Evolutionary conservation across 2,329 filamentous ascomycete species (phyloP).

Genomic region (Curvularia spicifera): DNA sequence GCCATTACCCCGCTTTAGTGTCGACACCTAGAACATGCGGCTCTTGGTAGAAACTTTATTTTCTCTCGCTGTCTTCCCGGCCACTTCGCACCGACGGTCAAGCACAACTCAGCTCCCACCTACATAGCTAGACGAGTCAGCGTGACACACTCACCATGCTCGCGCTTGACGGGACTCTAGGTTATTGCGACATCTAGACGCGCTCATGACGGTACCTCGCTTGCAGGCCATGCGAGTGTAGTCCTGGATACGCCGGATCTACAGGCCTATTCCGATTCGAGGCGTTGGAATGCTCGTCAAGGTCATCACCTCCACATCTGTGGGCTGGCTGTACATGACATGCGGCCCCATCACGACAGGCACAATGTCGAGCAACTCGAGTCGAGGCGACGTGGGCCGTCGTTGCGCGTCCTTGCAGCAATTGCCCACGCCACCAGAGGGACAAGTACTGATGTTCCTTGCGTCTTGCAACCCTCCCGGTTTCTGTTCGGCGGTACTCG

Average conservation of each 20-base stretch:
- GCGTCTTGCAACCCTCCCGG: slow-evolving; percentile 52
- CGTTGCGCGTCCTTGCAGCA: slow-evolving; percentile 55
- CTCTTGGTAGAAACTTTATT: slow-evolving; percentile 38
- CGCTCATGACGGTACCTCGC: slow-evolving; percentile 51
- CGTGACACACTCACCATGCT: slow-evolving; percentile 52
- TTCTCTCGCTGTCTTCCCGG: slow-evolving; percentile 47
- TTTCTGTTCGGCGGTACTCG: slow-evolving; percentile 51
- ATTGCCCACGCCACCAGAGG: slow-evolving; percentile 34
- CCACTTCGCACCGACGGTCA: slow-evolving; percentile 31
- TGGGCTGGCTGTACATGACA: slow-evolving; percentile 57
- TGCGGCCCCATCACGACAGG: slow-evolving; percentile 53
- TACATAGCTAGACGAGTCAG: slow-evolving; percentile 47
- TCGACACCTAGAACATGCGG: background rate
- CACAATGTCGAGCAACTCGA: slow-evolving; percentile 52
- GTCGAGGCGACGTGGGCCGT: slow-evolving; percentile 56
- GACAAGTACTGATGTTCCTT: slow-evolving; percentile 52
- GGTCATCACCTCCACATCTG: slow-evolving; percentile 44
- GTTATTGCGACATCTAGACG: slow-evolving; percentile 45
- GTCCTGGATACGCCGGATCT: slow-evolving; percentile 53
- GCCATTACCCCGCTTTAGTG: slow-evolving; percentile 15
- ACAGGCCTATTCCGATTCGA: slow-evolving; percentile 58
- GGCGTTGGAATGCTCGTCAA: slow-evolving; percentile 46
- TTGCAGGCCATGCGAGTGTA: slow-evolving; percentile 53
- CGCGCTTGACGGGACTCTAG: slow-evolving; percentile 46
- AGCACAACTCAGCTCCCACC: slow-evolving; percentile 35